Conservation (phyloP, 805 yeast species). For the Pichia pseudocactophila region DNA sequence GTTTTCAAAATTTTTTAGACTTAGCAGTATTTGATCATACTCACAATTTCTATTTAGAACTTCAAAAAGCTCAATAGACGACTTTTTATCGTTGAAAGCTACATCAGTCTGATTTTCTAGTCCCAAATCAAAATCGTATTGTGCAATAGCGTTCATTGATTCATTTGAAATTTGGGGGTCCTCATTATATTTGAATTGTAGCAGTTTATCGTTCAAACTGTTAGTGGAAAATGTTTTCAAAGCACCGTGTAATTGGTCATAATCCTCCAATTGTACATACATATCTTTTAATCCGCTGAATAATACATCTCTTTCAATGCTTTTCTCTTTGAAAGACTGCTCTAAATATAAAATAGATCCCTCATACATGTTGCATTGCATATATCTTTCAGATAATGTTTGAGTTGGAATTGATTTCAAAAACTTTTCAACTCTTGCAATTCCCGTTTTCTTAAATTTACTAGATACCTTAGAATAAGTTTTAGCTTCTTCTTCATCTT, state of each 20-base stretch:
- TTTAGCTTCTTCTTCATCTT: conserved; percentile 22
- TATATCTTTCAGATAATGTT: conserved; percentile 65
- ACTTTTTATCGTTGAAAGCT: conserved; percentile 22
- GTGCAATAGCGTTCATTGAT: conserved; percentile 63
- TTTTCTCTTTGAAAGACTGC: conserved; percentile 45
- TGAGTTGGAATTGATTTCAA: conserved; percentile 53
- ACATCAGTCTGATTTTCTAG: conserved; percentile 8
- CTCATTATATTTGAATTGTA: conserved; percentile 75
- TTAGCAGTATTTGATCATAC: conserved; percentile 53
- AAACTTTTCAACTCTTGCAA: conserved; percentile 35
- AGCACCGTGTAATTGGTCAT: conserved; percentile 84
- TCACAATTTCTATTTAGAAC: conserved; percentile 72
- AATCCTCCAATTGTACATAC: conserved; percentile 81
- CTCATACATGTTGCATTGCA: conserved; percentile 79
- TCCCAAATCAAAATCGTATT: conserved; percentile 22
- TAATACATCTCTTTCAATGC: conserved; percentile 31
- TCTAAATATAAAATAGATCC: conserved; percentile 82
- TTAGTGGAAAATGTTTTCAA: conserved; percentile 62
- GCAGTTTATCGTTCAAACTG: conserved; percentile 63
- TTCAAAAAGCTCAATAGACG: conserved; percentile 48
- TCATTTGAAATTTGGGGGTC: conserved; percentile 85
- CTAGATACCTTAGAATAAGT: conserved; percentile 1
- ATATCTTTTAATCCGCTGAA: conserved; percentile 58
- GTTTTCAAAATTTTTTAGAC: conserved; percentile 32
- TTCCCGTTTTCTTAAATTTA: conserved; percentile 1